Conservation (phyloP, 2,329 filamentous ascomycete species). For the Fusarium cyanostomum region DNA sequence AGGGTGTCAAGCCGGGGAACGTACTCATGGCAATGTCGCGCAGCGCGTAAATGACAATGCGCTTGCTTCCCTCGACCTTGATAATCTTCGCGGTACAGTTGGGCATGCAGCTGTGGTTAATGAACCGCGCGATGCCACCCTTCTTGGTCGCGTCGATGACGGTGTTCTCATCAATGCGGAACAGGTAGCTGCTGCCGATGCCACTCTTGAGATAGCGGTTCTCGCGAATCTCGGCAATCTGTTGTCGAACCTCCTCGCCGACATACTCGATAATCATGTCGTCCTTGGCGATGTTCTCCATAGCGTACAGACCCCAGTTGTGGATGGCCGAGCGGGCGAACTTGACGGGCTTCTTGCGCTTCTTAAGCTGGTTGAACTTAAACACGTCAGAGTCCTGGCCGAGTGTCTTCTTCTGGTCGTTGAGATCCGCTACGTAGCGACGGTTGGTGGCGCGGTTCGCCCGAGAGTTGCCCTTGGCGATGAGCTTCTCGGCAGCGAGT, state of each 20-base stretch:
- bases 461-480: conserved; percentile 88
- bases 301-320: conserved; percentile 97
- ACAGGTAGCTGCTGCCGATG: conserved; percentile 96
- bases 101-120: conserved; percentile 97
- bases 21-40: conserved; percentile 94
- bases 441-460: conserved; percentile 96
- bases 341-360: conserved; percentile 98
- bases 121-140: conserved; percentile 96
- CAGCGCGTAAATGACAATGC: conserved; percentile 98
- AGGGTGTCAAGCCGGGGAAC: conserved; percentile 49
- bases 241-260: conserved; percentile 94
- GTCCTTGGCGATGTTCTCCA: conserved; percentile 96
- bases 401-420: conserved; percentile 89
- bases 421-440: conserved; percentile 91
- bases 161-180: conserved; percentile 97
- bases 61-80: conserved; percentile 96
- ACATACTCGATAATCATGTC: conserved; percentile 99
- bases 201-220: conserved; percentile 92
- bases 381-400: conserved; percentile 89
- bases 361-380: conserved; percentile 98
- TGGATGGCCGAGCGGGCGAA: conserved; percentile 98
- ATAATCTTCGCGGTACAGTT: conserved; percentile 99
- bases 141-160: conserved; percentile 99
- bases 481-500: conserved; percentile 79
- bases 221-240: conserved; percentile 96